phyloP scores from a whole-genome alignment of 139 green algal species.

The Chlamydomonas schloesseri region DNA sequence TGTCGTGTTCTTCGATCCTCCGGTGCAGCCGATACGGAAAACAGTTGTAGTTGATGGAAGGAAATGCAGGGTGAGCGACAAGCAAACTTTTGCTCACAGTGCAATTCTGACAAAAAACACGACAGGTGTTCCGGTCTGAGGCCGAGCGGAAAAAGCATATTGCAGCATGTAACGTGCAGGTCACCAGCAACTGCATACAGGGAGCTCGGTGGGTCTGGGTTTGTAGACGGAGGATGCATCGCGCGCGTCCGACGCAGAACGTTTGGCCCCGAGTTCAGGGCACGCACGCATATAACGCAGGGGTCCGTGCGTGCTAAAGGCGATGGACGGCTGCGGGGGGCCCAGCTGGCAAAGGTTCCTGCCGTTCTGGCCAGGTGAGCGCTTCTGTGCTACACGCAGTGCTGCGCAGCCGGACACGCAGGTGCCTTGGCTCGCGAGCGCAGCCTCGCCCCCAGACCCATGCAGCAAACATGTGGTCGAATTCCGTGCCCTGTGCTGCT shows the following conservation, averaged over 20 bases:
- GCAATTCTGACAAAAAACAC: not conserved
- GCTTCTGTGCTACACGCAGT: not conserved
- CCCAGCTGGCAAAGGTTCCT: constrained; percentile 16
- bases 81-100: not conserved
- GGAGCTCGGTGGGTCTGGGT: constrained; percentile 7
- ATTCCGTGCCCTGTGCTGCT: not conserved
- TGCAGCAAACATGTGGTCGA: too few relatives aligned
- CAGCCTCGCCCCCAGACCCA: too few relatives aligned
- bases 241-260: too few relatives aligned
- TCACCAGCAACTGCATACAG: not conserved
- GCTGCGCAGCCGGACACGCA: too few relatives aligned
- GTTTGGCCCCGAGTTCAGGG: too few relatives aligned
- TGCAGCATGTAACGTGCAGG: not conserved
- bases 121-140: constrained; percentile 34
- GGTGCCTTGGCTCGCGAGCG: too few relatives aligned
- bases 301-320: constrained; percentile 14
- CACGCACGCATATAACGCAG: not conserved
- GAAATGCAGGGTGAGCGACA: constrained; percentile 13
- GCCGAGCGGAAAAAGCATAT: not conserved
- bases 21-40: not conserved
- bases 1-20: not conserved
- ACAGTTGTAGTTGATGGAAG: constrained; percentile 11
- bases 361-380: not conserved
- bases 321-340: constrained; percentile 41
- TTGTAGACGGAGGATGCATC: too few relatives aligned